A percentile compares a stretch with the other conserved stretches of the same genome.
phyloP scores from a whole-genome alignment of 345 rosid species.

The Bruguiera gymnorhiza region DNA sequence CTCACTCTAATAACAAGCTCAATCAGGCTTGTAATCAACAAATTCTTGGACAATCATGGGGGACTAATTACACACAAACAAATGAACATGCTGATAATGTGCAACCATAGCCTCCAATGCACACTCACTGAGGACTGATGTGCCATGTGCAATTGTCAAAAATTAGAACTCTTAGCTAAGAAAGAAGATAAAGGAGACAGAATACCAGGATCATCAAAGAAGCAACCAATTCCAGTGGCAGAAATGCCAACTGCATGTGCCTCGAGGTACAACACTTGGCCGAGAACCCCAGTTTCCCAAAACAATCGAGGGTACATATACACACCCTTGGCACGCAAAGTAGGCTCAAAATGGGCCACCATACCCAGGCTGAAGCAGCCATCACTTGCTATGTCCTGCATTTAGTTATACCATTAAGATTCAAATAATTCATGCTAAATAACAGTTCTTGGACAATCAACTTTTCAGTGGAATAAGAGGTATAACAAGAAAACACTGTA shows the following conservation, averaged over 20 bases:
- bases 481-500: conserved; percentile 1
- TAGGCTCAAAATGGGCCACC: conserved; percentile 71
- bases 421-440: background rate
- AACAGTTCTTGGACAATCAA: background rate
- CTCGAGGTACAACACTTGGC: conserved; percentile 84
- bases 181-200: background rate
- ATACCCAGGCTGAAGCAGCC: conserved; percentile 95
- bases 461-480: background rate
- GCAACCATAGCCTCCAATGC: too few species aligned
- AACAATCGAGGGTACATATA: conserved; percentile 92
- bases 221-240: conserved; percentile 92
- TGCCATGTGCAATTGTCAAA: background rate
- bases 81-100: too few species aligned
- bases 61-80: too few species aligned
- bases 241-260: conserved; percentile 89
- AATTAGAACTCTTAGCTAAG: background rate
- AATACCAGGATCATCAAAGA: conserved; percentile 83
- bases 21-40: background rate
- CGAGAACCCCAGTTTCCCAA: conserved; percentile 92
- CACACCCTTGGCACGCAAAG: conserved; percentile 46
- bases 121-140: too few species aligned
- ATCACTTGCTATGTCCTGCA: conserved; percentile 84
- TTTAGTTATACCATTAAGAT: conserved; percentile 2
- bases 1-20: background rate
- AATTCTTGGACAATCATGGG: background rate